Conservation (phyloP, 2,329 filamentous ascomycete species). For the Magnaporthiopsis poae region DNA sequence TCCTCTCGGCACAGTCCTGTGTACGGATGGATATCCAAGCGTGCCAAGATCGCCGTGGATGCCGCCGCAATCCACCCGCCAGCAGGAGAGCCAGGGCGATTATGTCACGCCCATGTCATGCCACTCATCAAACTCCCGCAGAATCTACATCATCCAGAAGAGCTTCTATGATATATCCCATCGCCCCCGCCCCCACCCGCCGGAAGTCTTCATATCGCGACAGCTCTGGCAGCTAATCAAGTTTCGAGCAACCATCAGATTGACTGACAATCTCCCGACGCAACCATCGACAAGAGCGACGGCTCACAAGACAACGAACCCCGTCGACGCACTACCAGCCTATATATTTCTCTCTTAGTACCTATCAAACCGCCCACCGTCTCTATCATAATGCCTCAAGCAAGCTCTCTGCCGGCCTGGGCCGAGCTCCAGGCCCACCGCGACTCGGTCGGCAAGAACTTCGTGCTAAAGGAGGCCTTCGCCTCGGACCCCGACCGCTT, state of each 20-base stretch:
- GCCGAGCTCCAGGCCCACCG: slow-evolving; percentile 84
- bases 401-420: slow-evolving; percentile 80
- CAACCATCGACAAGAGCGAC: neutral
- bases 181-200: neutral
- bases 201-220: neutral
- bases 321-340: neutral
- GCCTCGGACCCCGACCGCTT: slow-evolving; percentile 80
- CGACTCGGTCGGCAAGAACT: slow-evolving; percentile 73
- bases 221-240: neutral
- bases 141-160: neutral
- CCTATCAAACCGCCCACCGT: neutral
- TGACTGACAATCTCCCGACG: neutral
- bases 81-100: neutral
- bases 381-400: slow-evolving; percentile 58
- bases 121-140: neutral
- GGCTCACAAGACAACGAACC: neutral
- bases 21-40: neutral
- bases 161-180: neutral
- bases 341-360: neutral
- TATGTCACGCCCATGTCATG: neutral
- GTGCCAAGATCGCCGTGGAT: neutral
- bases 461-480: slow-evolving; percentile 89
- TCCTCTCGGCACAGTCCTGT: neutral
- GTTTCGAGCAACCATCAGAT: neutral
- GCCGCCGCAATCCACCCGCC: neutral